Base-by-base conservation (phyloP, 192 early-diverging fungal genomes). In the Bifiguratus adelaidae region DNA sequence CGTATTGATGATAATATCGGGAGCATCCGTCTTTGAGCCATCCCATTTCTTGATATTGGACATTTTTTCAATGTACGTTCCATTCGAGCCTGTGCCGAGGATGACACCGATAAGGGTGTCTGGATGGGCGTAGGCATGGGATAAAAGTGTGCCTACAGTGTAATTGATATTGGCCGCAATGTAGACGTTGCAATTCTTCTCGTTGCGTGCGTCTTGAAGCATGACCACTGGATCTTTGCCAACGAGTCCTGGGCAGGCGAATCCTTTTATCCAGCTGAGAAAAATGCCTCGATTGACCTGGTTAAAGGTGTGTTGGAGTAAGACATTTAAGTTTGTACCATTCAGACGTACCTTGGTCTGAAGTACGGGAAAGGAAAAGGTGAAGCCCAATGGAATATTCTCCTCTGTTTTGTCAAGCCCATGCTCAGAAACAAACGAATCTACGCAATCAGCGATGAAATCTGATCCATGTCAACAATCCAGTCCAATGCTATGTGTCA, bases 81-180 rank as follows among this genome's bases (percentile, higher is more conserved):
- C 89, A 51, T 98, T 98, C 49, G 88, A 85, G 30, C 95, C 95
- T 26, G 95, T 98, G 46, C 92, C 95, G 13, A 94, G 68, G 57
- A 98, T 98, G 26, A 92, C 78, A 51, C 89, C 92, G 65, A 91
- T 74, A 52, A 78, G 44, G 22, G 91, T 90, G 23, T 79, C 65
- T 9, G 91, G 85, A 44, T 85, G 58, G 33, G 68, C 53, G 76
- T 95, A 96, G 3, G 87, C 88, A 52, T 92, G 82, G 33, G 88
- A 77, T 37, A 95, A 73, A 24, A 96, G 65, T 0, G 92, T 92
- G 23, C 95, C 95, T 3, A 95, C 92, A 0, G 95, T 98, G 63
- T 98, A 92, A 65, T 98, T 98, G 26, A 98, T 81, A 16, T 96
- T 69, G n/a, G 95, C 95, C 30, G 73, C 67, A 43, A 91, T 80